Evolutionary conservation across 306 rosid species (phyloP).

Genomic region (Oemleria cerasiformis): DNA sequence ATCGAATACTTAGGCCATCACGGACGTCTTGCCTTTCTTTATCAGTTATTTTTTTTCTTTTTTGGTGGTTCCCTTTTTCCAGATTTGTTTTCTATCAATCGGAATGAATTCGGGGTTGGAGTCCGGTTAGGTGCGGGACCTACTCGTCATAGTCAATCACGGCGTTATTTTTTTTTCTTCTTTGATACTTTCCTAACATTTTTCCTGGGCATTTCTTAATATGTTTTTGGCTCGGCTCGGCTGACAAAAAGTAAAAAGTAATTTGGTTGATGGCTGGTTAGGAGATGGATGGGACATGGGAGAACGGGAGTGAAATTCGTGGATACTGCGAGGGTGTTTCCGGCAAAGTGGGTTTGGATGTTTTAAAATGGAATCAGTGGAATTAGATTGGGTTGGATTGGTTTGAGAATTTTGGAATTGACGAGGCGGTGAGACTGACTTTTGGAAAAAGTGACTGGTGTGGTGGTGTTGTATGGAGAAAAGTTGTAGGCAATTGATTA

Average conservation of each 20-base stretch:
- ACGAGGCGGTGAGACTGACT: slow-evolving; percentile 15
- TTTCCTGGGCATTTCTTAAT: neutral
- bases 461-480: neutral
- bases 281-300: slow-evolving; percentile 13
- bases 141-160: slow-evolving; percentile 48
- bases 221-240: slow-evolving; percentile 26
- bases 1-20: slow-evolving; percentile 49
- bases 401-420: slow-evolving; percentile 10
- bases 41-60: neutral
- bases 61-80: slow-evolving; percentile 35
- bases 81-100: slow-evolving; percentile 28
- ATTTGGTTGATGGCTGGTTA: neutral
- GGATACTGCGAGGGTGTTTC: slow-evolving; percentile 24
- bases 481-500: slow-evolving; percentile 32
- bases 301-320: slow-evolving; percentile 1
- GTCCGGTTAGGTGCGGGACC: slow-evolving; percentile 57
- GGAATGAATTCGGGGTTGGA: slow-evolving; percentile 41
- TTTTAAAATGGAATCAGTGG: neutral
- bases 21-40: slow-evolving; percentile 53
- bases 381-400: neutral
- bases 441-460: neutral
- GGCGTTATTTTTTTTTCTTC: slow-evolving; percentile 21
- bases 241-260: too few relatives aligned
- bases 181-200: neutral
- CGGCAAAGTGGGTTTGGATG: neutral